These are phyloP conservation scores for Coemansia sp. DNA, from an alignment of 192 early-diverging fungal genomes.

Conservation along the genomic window DNA sequence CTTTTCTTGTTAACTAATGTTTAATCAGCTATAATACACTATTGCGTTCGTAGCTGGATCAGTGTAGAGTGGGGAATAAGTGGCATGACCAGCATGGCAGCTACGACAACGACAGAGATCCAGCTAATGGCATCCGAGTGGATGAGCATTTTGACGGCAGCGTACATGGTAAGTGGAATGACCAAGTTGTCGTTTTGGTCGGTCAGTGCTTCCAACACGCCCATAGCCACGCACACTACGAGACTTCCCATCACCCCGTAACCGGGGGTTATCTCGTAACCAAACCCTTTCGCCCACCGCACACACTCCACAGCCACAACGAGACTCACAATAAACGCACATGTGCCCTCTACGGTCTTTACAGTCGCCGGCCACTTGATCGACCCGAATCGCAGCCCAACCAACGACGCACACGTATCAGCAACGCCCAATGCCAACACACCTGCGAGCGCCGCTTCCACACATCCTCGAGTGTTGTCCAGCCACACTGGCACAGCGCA, in stretches of 20 bases:
- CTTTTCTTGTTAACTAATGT: background rate
- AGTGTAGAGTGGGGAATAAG: background rate
- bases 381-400: conserved; percentile 66
- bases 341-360: conserved; percentile 62
- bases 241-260: background rate
- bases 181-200: conserved; percentile 95
- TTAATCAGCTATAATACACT: background rate
- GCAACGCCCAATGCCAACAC: conserved; percentile 88
- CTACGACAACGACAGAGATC: background rate
- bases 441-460: conserved; percentile 63
- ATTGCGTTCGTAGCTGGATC: background rate
- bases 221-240: conserved; percentile 43
- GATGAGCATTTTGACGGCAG: conserved; percentile 16
- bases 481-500: conserved; percentile 92
- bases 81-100: background rate
- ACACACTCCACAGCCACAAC: conserved; percentile 22
- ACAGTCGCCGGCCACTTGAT: background rate
- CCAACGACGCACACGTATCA: conserved; percentile 80
- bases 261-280: background rate
- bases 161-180: conserved; percentile 76
- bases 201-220: conserved; percentile 79
- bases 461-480: conserved; percentile 48
- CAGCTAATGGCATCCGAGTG: background rate
- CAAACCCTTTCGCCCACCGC: background rate
- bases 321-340: conserved; percentile 74